These are phyloP conservation scores for Darksidea phi DNA, from an alignment of 495 filamentous ascomycete species.

Conservation along the genomic window DNA sequence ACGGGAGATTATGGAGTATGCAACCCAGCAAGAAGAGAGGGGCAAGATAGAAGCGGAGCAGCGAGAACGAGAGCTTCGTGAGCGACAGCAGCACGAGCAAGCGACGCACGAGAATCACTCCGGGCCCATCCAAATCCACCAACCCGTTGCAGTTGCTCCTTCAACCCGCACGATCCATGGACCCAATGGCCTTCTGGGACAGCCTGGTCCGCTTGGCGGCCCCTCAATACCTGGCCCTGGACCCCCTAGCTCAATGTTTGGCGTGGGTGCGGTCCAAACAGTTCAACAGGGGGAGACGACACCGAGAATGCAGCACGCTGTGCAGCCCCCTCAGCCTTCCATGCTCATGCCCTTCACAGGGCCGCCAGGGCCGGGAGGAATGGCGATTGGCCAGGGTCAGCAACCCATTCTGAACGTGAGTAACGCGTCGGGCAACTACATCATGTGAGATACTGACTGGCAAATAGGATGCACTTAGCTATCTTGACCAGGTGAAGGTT, in stretches of 20 bases:
- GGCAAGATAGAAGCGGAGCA: constrained; percentile 63
- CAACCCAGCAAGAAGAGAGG: constrained; percentile 51
- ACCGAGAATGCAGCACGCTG: constrained; percentile 44
- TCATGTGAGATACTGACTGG: constrained; percentile 30
- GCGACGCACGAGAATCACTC: constrained; percentile 78
- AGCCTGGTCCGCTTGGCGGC: constrained; percentile 59
- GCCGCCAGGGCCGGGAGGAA: constrained; percentile 33
- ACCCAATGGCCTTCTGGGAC: constrained; percentile 80
- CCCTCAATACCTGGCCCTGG: constrained; percentile 64
- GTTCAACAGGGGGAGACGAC: constrained; percentile 57
- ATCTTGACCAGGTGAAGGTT: constrained; percentile 97
- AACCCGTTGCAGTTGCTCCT: constrained; percentile 68
- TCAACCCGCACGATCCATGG: constrained; percentile 74
- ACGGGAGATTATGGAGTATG: constrained; percentile 32
- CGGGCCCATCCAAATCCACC: constrained; percentile 81
- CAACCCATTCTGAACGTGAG: constrained; percentile 91
- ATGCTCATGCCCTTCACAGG: constrained; percentile 42
- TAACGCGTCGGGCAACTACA: constrained; percentile 22
- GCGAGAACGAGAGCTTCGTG: constrained; percentile 62
- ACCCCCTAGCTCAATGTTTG: constrained; percentile 64
- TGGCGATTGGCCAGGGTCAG: constrained; percentile 61
- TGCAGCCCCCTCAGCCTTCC: constrained; percentile 32
- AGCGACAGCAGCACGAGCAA: constrained; percentile 52
- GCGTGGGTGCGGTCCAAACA: constrained; percentile 49
- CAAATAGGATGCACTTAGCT: constrained; percentile 85